Percentiles rank a stretch among this genome's conserved stretches.
Conservation (phyloP, 2,329 filamentous ascomycete species). For the Monilinia fructicola region DNA sequence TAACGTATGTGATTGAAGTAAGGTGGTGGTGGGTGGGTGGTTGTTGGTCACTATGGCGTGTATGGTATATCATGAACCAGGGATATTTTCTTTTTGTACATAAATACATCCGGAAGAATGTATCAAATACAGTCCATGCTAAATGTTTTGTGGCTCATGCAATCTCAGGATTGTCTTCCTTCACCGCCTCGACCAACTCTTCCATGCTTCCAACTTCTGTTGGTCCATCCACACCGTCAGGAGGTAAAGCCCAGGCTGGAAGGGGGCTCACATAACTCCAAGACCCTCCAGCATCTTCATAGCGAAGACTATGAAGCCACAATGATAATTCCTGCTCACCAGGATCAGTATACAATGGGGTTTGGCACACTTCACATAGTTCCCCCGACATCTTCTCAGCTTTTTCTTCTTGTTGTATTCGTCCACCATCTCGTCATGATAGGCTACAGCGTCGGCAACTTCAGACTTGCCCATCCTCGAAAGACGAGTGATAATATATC, state of each 20-base stretch:
- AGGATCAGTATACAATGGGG: conserved; percentile 89
- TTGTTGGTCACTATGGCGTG: background rate
- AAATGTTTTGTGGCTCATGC: conserved; percentile 25
- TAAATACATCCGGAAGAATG: conserved; percentile 14
- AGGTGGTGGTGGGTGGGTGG: background rate
- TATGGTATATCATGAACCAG: background rate
- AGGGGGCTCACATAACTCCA: conserved; percentile 88
- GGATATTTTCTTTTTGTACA: background rate
- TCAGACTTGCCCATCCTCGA: conserved; percentile 93
- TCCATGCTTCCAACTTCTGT: conserved; percentile 63
- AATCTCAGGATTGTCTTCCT: conserved; percentile 40
- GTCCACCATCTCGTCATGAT: conserved; percentile 91
- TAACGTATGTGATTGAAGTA: background rate
- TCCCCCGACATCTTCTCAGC: conserved; percentile 92
- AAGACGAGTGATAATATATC: conserved; percentile 87
- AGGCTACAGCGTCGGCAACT: conserved; percentile 83
- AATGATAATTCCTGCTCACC: conserved; percentile 86
- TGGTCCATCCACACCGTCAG: conserved; percentile 57
- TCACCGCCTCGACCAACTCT: conserved; percentile 54
- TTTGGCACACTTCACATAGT: conserved; percentile 76
- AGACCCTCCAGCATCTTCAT: conserved; percentile 76
- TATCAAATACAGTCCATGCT: background rate
- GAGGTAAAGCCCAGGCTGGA: conserved; percentile 84
- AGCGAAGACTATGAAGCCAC: conserved; percentile 89
- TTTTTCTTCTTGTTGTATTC: conserved; percentile 87